phyloP scores from a whole-genome alignment of 2,329 filamentous ascomycete genomes.

The Epichloe coenophiala region DNA sequence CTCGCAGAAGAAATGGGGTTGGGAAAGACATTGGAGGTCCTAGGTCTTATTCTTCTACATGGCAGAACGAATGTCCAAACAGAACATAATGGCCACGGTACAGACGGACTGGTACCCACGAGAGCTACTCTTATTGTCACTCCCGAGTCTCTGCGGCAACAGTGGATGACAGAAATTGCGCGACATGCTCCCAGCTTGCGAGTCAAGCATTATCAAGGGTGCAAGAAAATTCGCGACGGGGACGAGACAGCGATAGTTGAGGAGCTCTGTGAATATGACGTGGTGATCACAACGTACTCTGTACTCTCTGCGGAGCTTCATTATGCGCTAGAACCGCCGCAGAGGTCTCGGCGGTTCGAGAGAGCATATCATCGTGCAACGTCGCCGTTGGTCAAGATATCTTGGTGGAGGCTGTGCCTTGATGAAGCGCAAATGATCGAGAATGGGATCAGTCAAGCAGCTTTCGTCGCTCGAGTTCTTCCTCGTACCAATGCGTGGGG shows the following conservation, averaged over 20 bases:
- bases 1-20: slow-evolving; percentile 74
- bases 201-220: slow-evolving; percentile 43
- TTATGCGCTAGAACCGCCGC: slow-evolving; percentile 56
- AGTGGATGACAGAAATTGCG: slow-evolving; percentile 48
- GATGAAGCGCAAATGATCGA: slow-evolving; percentile 90
- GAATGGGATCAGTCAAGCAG: slow-evolving; percentile 71
- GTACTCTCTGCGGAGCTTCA: slow-evolving; percentile 72
- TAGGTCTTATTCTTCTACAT: slow-evolving; percentile 56
- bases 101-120: slow-evolving; percentile 32
- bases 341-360: slow-evolving; percentile 51
- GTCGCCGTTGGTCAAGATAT: slow-evolving; percentile 67
- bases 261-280: slow-evolving; percentile 36
- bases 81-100: slow-evolving; percentile 17
- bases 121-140: slow-evolving; percentile 49
- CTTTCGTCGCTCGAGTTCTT: slow-evolving; percentile 64
- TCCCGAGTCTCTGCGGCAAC: slow-evolving; percentile 39
- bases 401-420: slow-evolving; percentile 75
- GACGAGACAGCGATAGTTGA: slow-evolving; percentile 27
- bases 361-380: slow-evolving; percentile 52
- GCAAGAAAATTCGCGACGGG: slow-evolving; percentile 21
- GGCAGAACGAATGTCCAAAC: slow-evolving; percentile 4
- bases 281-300: slow-evolving; percentile 52
- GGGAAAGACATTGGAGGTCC: slow-evolving; percentile 66
- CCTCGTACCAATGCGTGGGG: slow-evolving; percentile 84
- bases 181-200: slow-evolving; percentile 44